phyloP scores from a whole-genome alignment of 2,329 filamentous ascomycete genomes.

The Nigrospora oryzae region DNA sequence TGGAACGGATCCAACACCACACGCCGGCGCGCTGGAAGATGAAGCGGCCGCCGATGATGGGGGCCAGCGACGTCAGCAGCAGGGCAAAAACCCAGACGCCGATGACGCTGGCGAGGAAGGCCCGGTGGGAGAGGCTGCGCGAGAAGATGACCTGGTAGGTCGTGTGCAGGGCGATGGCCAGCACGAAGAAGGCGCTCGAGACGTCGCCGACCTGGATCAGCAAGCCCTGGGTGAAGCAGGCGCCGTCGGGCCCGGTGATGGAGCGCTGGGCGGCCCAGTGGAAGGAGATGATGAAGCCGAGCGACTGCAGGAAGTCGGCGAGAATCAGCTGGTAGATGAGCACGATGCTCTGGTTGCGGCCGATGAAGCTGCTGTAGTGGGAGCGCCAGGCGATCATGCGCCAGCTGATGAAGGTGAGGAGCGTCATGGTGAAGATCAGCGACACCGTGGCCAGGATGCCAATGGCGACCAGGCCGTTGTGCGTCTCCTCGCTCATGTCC shows the following conservation, averaged over 20 bases:
- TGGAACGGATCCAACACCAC: slow-evolving; percentile 46
- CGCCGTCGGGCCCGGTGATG: slow-evolving; percentile 32
- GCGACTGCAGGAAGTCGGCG: slow-evolving; percentile 40
- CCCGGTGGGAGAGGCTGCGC: slow-evolving; percentile 26
- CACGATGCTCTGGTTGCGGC: slow-evolving; percentile 41
- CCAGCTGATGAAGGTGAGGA: slow-evolving; percentile 35
- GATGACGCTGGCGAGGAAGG: slow-evolving; percentile 28
- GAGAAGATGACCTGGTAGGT: slow-evolving; percentile 40
- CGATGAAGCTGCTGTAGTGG: slow-evolving; percentile 18
- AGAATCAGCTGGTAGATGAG: slow-evolving; percentile 46
- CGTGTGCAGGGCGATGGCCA: slow-evolving; percentile 44
- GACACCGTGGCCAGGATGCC: slow-evolving; percentile 36
- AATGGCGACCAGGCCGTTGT: slow-evolving; percentile 31
- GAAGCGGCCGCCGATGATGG: slow-evolving; percentile 29
- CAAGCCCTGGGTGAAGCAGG: slow-evolving; percentile 46
- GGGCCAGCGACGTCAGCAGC: slow-evolving; percentile 33
- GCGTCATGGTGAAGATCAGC: slow-evolving; percentile 29
- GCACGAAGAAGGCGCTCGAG: slow-evolving; percentile 42
- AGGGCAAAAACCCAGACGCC: slow-evolving; percentile 33
- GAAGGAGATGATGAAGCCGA: slow-evolving; percentile 40
- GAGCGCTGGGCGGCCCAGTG: slow-evolving; percentile 37
- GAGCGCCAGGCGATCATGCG: slow-evolving; percentile 31
- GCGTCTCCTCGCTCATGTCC: slow-evolving; percentile 8
- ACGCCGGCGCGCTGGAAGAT: slow-evolving; percentile 42
- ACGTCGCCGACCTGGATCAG: slow-evolving; percentile 46